phyloP scores from a whole-genome alignment of 2,329 filamentous ascomycete species.

The Grosmannia huntii region DNA sequence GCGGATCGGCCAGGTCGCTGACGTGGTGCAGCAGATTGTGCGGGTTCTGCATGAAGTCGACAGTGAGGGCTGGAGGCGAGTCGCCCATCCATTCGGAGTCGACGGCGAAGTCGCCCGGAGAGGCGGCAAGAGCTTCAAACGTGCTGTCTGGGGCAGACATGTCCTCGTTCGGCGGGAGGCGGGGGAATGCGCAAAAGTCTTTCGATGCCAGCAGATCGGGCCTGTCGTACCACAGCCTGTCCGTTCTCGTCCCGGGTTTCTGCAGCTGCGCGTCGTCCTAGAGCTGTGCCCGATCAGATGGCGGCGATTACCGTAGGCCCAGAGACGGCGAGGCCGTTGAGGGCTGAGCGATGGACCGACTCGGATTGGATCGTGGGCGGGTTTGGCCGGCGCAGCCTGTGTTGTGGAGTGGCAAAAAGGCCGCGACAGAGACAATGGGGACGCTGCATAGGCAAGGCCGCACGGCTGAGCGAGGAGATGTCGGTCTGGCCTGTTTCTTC shows the following conservation, averaged over 20 bases:
- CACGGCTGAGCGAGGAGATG: too few species aligned
- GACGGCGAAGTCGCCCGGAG: conserved; percentile 12
- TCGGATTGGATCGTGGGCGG: neutral
- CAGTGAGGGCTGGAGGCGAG: conserved; percentile 13
- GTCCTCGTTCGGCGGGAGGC: neutral
- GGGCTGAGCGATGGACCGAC: neutral
- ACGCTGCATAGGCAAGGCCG: too few species aligned
- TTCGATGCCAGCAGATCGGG: neutral
- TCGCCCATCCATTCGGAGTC: conserved; percentile 15
- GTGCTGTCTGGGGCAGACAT: conserved; percentile 12
- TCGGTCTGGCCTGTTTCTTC: too few species aligned
- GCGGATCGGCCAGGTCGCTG: neutral
- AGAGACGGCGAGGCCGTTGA: neutral
- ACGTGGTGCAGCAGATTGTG: conserved; percentile 8
- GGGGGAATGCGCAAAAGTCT: neutral
- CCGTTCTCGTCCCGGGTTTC: neutral
- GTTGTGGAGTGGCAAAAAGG: neutral
- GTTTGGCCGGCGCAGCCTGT: neutral
- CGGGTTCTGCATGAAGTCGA: conserved; percentile 12
- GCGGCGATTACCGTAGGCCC: neutral
- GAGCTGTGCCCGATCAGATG: too few species aligned
- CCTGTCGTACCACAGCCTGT: neutral
- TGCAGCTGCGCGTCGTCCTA: neutral
- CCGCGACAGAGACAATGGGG: too few species aligned
- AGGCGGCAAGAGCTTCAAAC: conserved; percentile 13